These are phyloP conservation scores for Venturia effusa DNA, from an alignment of 2,329 filamentous ascomycete genomes.

Conservation along the genomic window DNA sequence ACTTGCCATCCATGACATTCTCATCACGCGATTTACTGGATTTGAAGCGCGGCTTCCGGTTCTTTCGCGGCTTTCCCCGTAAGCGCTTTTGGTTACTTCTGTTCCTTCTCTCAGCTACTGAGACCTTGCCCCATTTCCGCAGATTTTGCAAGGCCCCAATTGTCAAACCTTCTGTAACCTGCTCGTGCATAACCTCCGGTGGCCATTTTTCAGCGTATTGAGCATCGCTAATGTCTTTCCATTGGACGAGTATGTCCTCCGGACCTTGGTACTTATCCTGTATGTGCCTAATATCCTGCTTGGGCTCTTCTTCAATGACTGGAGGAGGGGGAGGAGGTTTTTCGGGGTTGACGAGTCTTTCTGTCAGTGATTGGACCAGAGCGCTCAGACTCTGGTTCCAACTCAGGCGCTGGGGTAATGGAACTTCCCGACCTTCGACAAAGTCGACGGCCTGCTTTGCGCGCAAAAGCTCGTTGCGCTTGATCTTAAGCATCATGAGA, in stretches of 20 bases:
- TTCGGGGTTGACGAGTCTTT: not conserved
- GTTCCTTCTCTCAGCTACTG: too few species aligned
- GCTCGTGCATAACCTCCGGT: slow-evolving; percentile 13
- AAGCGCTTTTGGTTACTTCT: too few species aligned
- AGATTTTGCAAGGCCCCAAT: too few species aligned
- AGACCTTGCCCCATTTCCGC: too few species aligned
- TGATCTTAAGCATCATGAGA: slow-evolving; percentile 14
- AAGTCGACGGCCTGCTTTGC: slow-evolving; percentile 8
- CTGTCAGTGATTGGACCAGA: not conserved
- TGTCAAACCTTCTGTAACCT: too few species aligned
- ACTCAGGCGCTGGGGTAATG: not conserved
- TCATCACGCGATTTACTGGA: too few species aligned
- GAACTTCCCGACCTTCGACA: not conserved
- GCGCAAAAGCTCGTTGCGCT: slow-evolving; percentile 14
- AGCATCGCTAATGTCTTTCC: slow-evolving; percentile 25
- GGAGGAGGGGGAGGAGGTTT: not conserved
- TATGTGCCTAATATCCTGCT: not conserved
- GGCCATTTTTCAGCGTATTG: slow-evolving; percentile 18
- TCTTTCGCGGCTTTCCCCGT: too few species aligned
- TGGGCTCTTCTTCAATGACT: slow-evolving; percentile 9
- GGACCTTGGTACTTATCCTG: slow-evolving; percentile 13
- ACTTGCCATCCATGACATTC: slow-evolving; percentile 7
- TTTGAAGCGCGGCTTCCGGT: too few species aligned
- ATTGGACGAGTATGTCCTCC: slow-evolving; percentile 20
- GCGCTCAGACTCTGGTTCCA: slow-evolving; percentile 1